Evolutionary conservation across 495 filamentous ascomycete genomes (phyloP).

Genomic region (Trichoderma gamsii): DNA sequence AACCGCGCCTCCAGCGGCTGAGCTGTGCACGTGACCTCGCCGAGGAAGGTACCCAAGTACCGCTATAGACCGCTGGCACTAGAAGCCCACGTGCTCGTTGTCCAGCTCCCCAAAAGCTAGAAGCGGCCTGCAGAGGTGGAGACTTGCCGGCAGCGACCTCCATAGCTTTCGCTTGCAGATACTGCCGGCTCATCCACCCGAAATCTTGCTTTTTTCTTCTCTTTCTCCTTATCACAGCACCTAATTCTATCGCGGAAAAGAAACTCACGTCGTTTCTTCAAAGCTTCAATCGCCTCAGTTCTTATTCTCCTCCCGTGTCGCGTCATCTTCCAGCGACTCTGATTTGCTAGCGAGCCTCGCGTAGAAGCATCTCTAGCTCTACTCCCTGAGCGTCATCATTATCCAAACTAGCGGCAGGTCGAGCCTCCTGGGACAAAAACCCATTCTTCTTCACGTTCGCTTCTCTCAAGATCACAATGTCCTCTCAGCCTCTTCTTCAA

Average conservation of each 20-base stretch:
- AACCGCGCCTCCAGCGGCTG: neutral
- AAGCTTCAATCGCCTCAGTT: neutral
- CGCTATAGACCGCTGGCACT: too few species aligned
- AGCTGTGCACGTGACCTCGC: neutral
- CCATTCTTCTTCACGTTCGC: slow-evolving; percentile 10
- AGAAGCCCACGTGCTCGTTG: slow-evolving; percentile 7
- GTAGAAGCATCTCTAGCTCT: neutral
- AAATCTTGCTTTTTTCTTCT: slow-evolving; percentile 11
- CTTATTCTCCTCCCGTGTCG: too few species aligned
- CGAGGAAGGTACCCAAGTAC: too few species aligned
- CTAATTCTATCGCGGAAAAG: neutral
- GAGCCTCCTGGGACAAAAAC: neutral
- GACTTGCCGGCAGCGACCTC: neutral
- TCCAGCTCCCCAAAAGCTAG: neutral
- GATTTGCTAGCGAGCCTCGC: neutral
- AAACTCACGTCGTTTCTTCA: neutral
- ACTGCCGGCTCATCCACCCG: neutral
- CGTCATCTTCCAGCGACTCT: neutral
- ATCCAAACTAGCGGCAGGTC: neutral
- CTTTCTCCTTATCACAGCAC: neutral
- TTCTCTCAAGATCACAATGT: slow-evolving; percentile 51
- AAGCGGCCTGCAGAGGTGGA: slow-evolving; percentile 7
- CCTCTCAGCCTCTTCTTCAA: slow-evolving; percentile 90
- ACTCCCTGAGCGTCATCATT: neutral
- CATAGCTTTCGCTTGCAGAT: neutral